Evolutionary conservation across 495 filamentous ascomycete genomes (phyloP).

Genomic region (Acidomyces sp.): DNA sequence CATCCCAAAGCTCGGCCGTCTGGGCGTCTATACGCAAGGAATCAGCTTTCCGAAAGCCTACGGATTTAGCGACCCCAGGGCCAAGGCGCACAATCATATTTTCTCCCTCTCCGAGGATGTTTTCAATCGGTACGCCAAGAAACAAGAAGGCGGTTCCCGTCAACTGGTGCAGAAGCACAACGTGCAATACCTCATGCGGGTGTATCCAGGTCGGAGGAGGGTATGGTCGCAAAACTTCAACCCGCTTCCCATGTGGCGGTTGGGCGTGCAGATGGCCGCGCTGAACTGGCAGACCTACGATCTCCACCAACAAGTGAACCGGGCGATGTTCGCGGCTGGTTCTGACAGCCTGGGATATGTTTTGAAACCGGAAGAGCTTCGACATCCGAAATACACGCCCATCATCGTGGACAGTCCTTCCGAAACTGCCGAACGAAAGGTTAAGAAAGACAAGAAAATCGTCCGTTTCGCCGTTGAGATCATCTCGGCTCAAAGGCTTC

Average conservation of each 20-base stretch:
- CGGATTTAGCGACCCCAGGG: conserved; percentile 59
- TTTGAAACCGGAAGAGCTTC: conserved; percentile 76
- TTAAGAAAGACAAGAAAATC: conserved; percentile 57
- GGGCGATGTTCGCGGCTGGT: conserved; percentile 95
- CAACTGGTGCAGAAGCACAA: conserved; percentile 74
- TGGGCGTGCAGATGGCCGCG: conserved; percentile 91
- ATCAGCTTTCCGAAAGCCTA: conserved; percentile 52
- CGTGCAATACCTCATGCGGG: conserved; percentile 77
- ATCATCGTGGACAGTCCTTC: conserved; percentile 16
- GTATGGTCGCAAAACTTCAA: conserved; percentile 84
- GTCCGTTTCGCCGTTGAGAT: conserved; percentile 76
- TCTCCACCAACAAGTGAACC: conserved; percentile 84
- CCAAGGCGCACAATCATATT: conserved; percentile 77
- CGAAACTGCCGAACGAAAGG: conserved; percentile 28
- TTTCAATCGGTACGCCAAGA: conserved; percentile 64
- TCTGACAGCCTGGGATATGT: conserved; percentile 82
- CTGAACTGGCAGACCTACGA: conserved; percentile 99
- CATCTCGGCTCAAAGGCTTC: conserved; percentile 88
- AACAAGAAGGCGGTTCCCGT: conserved; percentile 51
- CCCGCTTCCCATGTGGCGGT: conserved; percentile 80
- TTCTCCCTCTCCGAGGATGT: conserved; percentile 83
- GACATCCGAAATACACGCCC: conserved; percentile 38
- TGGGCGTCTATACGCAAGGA: conserved; percentile 81
- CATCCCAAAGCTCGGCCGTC: conserved; percentile 62
- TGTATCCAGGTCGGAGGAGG: conserved; percentile 74